Base-by-base conservation (phyloP, 352 stramenopile genomes). In the Sclerospora graminicola region DNA sequence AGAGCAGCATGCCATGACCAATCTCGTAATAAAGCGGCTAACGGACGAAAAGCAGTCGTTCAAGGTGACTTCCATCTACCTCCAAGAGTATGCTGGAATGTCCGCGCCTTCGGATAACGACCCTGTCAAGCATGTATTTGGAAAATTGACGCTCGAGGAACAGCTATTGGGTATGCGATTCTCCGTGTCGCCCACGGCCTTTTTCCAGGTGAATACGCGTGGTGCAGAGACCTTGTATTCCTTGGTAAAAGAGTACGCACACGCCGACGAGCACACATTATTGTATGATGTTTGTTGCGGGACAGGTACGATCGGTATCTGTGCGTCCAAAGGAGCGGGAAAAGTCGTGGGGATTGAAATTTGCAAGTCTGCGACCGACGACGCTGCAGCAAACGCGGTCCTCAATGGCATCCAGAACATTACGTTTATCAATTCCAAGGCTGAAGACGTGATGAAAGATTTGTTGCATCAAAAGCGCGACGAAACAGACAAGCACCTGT, bases 241-340 rank as follows among this genome's bases (percentile, higher is more conserved):
- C 36, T 80, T 97, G 48, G 89, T 98, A n/a, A 85, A 96, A 40
- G 66, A 97, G 31, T 78, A 84, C 45, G 71, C 85, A 45, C 64
- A 68, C 13, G 66, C 66, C 14, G 62, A 87, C 34, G 66, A 77
- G 27, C 62, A 89, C 38, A 97, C 76, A 19, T 49, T 97, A 26
- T 60, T 98, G 2, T 95, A 99, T 45, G 95, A 99, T 54, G 96
- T 99, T 13, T 99, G 95, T 66, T 99, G 95, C 57, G 96, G 95
- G 14, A 99, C 96, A 11, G 96, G 96, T 26, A 98, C 94, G 4
- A 99, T 99, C 45, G 96, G 95, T 0, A 95, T 98, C 47, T 94
- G 78, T 37, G 84, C 94, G 55, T 86, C 95, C 5, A 73, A 87
- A 40, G 63, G 78, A 10, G 70, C 63, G 14, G 73, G 66, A 18